Evolutionary conservation across 179 eudicot species (phyloP).

Genomic region (Silene noctiflora): DNA sequence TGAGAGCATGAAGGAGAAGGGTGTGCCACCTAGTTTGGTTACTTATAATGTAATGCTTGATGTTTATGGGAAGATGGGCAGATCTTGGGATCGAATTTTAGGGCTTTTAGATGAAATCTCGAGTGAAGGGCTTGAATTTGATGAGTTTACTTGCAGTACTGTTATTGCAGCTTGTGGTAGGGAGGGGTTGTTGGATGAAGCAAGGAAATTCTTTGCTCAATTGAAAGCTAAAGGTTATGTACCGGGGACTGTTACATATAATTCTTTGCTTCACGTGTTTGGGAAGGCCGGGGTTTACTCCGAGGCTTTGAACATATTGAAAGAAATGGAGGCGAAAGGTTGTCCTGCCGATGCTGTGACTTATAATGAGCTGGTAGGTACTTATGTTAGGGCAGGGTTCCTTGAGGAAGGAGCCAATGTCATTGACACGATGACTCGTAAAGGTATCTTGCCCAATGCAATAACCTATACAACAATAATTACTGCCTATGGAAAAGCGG

Average conservation of each 20-base stretch:
- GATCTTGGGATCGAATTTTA: constrained; percentile 68
- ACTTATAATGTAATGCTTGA: constrained; percentile 87
- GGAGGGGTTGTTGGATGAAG: constrained; percentile 85
- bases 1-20: constrained; percentile 49
- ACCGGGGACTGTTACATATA: constrained; percentile 77
- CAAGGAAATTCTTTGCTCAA: constrained; percentile 56
- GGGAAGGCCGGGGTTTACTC: constrained; percentile 75
- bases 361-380: constrained; percentile 79
- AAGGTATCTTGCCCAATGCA: constrained; percentile 78
- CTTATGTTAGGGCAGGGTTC: constrained; percentile 85
- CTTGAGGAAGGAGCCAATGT: constrained; percentile 73
- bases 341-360: constrained; percentile 78
- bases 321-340: constrained; percentile 73
- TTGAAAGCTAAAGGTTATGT: constrained; percentile 57
- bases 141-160: constrained; percentile 91
- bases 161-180: constrained; percentile 94
- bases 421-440: constrained; percentile 60
- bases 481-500: constrained; percentile 84
- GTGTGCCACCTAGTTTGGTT: constrained; percentile 66
- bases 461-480: constrained; percentile 80
- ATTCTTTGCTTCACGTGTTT: constrained; percentile 81
- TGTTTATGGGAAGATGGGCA: constrained; percentile 92
- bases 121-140: constrained; percentile 55
- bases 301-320: constrained; percentile 70
- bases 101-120: constrained; percentile 66